phyloP scores from a whole-genome alignment of 164 flowering plant genomes.

The Nymphaea colorata region DNA sequence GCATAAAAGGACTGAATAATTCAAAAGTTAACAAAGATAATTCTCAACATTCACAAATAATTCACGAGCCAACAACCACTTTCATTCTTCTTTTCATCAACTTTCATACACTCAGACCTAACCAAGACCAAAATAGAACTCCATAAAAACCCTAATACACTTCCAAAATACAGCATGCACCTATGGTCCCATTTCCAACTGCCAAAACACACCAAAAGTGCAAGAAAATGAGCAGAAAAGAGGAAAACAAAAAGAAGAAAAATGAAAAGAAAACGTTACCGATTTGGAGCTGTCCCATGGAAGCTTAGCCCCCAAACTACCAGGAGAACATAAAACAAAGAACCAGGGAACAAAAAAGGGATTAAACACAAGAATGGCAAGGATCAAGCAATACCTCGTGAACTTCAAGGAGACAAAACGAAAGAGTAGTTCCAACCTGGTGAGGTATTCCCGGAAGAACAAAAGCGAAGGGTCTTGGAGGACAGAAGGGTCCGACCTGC shows the following conservation, averaged over 20 bases:
- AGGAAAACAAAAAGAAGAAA: not conserved
- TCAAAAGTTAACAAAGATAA: too few relatives aligned
- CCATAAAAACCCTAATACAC: not conserved
- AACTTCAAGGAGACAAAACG: not conserved
- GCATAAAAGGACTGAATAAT: too few relatives aligned
- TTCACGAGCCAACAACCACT: too few relatives aligned
- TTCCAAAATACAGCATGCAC: not conserved
- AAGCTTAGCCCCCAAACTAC: constrained; percentile 42
- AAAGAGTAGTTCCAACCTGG: constrained; percentile 21
- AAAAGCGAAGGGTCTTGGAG: constrained; percentile 37
- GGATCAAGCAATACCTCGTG: not conserved
- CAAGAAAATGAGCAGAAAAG: too few relatives aligned
- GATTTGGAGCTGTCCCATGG: constrained; percentile 18
- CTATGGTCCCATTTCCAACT: too few relatives aligned
- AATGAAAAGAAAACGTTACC: constrained; percentile 15
- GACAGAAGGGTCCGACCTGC: constrained; percentile 46
- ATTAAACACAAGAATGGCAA: not conserved
- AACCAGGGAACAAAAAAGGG: not conserved
- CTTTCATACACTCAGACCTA: too few relatives aligned
- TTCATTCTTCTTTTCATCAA: too few relatives aligned
- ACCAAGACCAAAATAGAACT: too few relatives aligned
- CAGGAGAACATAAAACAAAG: not conserved
- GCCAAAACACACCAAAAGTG: too few relatives aligned
- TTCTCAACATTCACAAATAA: too few relatives aligned
- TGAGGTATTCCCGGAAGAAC: constrained; percentile 53